Conservation (phyloP, 1,284 basidiomycete genomes). For the Volvariella volvacea region DNA sequence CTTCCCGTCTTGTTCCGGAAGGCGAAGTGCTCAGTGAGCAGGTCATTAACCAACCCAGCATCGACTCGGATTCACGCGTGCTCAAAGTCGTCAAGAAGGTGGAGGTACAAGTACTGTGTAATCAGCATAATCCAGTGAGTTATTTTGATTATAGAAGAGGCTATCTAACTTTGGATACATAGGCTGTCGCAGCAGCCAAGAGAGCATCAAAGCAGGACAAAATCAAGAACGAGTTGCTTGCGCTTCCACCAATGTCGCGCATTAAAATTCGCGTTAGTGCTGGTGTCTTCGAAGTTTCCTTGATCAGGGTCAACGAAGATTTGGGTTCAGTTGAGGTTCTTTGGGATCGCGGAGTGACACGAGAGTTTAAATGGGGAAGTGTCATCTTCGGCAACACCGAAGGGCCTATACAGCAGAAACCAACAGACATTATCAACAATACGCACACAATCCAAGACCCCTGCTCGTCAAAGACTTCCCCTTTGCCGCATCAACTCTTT, state of each 20-base stretch:
- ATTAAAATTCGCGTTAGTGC: slow-evolving; percentile 77
- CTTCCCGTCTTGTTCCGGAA: slow-evolving; percentile 10
- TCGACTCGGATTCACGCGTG: slow-evolving; percentile 29
- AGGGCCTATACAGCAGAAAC: slow-evolving; percentile 55
- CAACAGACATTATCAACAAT: slow-evolving; percentile 36
- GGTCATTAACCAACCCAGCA: not conserved
- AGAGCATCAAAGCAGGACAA: slow-evolving; percentile 63
- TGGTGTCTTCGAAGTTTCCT: slow-evolving; percentile 75
- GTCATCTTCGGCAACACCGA: slow-evolving; percentile 63
- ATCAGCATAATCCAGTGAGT: slow-evolving; percentile 80
- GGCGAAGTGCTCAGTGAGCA: not conserved
- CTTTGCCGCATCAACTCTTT: slow-evolving; percentile 9
- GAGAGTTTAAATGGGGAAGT: slow-evolving; percentile 76
- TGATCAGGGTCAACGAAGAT: slow-evolving; percentile 64
- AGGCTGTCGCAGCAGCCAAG: slow-evolving; percentile 69
- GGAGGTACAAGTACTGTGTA: slow-evolving; percentile 69
- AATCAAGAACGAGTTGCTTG: slow-evolving; percentile 58
- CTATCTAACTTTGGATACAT: too few relatives aligned
- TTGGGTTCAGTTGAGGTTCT: slow-evolving; percentile 68
- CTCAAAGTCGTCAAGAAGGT: slow-evolving; percentile 64
- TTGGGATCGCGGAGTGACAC: slow-evolving; percentile 64
- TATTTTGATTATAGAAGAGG: too few relatives aligned
- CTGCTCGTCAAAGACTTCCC: slow-evolving; percentile 2
- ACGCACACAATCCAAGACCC: slow-evolving; percentile 26
- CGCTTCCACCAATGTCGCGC: slow-evolving; percentile 59